Evolutionary conservation across 768 basidiomycete species (phyloP), one percentile per base, ranked within the genome.

Genomic region (Phlegmacium glaucopus): DNA sequence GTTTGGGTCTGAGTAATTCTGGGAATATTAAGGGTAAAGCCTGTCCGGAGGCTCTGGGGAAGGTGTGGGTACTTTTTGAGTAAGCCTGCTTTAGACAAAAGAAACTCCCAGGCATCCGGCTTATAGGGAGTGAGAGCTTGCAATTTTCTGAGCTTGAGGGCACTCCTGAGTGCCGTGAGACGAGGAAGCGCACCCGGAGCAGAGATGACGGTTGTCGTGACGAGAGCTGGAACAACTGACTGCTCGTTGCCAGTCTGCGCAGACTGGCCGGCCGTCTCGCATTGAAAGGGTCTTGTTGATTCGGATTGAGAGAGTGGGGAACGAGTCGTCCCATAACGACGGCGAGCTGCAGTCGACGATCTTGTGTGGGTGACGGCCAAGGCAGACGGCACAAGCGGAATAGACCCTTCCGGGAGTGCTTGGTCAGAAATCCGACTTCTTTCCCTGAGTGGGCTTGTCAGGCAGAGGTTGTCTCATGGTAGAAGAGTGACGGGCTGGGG

Each of bases 151-250:
- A 17, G 58, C 60, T 42, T 46, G 54, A 69, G 64, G 54, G 52
- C 72, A 74, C 3, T 25, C 39, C 36, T 64, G 52, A 54, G 72
- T 70, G 25, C 72, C 62, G 39, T 74, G 69, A 32, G 22, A 27
- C 35, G 56, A 4, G 1, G 44, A 27, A 22, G 66, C 63, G 39
- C 72, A 72, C 4, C 72, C 69, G 0, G 69, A 72, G 61, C 71
- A 74, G 10, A 65, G 44, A 56, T 74, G 71, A 2, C 36, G 27
- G 16, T 55, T 38, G 6, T 49, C 30, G 30, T 32, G 30, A 28
- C 47, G 64, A 60, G 4, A 16, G 37, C 45, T 32, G 18, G 15
- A 48, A 25, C 67, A 72, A 0, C 65, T 60, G 3, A 34, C 25
- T 0, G 47, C 15, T 1, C 38, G 16, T 38, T 73, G 65, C 57